These are phyloP conservation scores for Noccaea caerulescens DNA, from an alignment of 345 rosid genomes.

Conservation along the genomic window DNA sequence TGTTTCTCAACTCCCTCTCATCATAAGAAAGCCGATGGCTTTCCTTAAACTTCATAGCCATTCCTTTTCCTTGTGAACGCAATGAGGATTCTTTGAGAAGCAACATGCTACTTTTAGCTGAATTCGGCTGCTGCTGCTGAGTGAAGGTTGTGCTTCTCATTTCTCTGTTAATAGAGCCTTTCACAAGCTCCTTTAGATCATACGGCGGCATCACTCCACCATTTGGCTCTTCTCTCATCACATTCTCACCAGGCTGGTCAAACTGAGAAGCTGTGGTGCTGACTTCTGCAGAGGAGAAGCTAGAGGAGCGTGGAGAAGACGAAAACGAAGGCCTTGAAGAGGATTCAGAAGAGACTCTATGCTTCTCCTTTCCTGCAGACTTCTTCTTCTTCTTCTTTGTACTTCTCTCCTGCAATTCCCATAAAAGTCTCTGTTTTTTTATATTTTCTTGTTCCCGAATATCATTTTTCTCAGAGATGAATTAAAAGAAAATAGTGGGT, in stretches of 20 bases:
- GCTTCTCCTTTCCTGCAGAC: constrained; percentile 53
- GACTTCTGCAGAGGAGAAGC: constrained; percentile 66
- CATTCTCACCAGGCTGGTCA: constrained; percentile 47
- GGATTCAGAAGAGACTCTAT: constrained; percentile 69
- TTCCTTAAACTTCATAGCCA: constrained; percentile 48
- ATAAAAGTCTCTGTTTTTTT: constrained; percentile 14
- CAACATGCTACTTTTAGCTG: constrained; percentile 47
- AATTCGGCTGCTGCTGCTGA: constrained; percentile 43
- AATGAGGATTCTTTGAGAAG: constrained; percentile 54
- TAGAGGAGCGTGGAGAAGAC: constrained; percentile 77
- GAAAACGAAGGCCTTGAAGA: constrained; percentile 66
- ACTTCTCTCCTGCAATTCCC: constrained; percentile 59
- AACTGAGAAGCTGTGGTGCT: constrained; percentile 52
- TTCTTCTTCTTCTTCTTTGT: constrained; percentile 44
- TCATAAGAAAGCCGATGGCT: constrained; percentile 82
- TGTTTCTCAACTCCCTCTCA: constrained; percentile 65
- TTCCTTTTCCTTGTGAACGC: constrained; percentile 43
- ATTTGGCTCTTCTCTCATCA: constrained; percentile 46
- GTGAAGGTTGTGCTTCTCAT: constrained; percentile 42
- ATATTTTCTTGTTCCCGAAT: neutral
- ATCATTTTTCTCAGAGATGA: constrained; percentile 1
- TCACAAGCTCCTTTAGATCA: constrained; percentile 63
- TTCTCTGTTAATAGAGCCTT: constrained; percentile 71
- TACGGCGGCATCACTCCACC: constrained; percentile 37
- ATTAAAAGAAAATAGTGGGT: neutral